phyloP scores from a whole-genome alignment of 257 asterid genomes.

The Primulina huaijiensis region DNA sequence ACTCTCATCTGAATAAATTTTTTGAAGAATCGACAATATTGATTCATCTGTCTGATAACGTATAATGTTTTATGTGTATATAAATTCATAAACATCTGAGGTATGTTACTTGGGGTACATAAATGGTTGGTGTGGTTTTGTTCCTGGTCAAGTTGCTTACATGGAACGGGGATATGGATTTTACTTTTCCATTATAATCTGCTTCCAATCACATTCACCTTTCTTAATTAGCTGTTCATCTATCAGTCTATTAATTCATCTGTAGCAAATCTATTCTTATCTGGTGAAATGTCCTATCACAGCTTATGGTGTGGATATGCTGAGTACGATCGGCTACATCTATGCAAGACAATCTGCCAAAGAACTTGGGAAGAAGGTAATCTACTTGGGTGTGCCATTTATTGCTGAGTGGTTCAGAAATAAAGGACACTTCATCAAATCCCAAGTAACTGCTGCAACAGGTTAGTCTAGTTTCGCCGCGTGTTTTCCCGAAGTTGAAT shows the following conservation, averaged over 20 bases:
- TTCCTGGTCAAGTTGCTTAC: neutral
- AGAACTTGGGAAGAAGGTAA: slow-evolving; percentile 98
- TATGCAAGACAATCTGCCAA: slow-evolving; percentile 92
- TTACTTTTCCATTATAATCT: slow-evolving; percentile 12
- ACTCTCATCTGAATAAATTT: too few species aligned
- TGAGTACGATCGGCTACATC: slow-evolving; percentile 93
- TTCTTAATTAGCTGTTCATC: slow-evolving; percentile 10
- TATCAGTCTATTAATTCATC: slow-evolving; percentile 16
- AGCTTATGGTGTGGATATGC: slow-evolving; percentile 99
- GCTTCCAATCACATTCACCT: slow-evolving; percentile 12
- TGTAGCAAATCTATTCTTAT: slow-evolving; percentile 26
- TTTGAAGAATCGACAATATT: too few species aligned
- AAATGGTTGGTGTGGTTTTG: too few species aligned
- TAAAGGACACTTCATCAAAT: slow-evolving; percentile 94
- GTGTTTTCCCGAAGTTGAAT: slow-evolving; percentile 5
- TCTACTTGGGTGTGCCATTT: slow-evolving; percentile 87
- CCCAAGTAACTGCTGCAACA: slow-evolving; percentile 99
- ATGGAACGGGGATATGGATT: slow-evolving; percentile 2
- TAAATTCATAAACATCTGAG: too few species aligned
- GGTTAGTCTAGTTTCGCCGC: slow-evolving; percentile 41
- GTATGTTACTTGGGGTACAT: neutral
- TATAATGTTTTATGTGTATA: too few species aligned
- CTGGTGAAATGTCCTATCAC: slow-evolving; percentile 34
- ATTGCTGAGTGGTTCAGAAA: slow-evolving; percentile 98
- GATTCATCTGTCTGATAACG: too few species aligned